Evolutionary conservation across 495 filamentous ascomycete genomes (phyloP), one percentile per base, ranked within the genome.

Genomic region (Tuber umbilicatum): DNA sequence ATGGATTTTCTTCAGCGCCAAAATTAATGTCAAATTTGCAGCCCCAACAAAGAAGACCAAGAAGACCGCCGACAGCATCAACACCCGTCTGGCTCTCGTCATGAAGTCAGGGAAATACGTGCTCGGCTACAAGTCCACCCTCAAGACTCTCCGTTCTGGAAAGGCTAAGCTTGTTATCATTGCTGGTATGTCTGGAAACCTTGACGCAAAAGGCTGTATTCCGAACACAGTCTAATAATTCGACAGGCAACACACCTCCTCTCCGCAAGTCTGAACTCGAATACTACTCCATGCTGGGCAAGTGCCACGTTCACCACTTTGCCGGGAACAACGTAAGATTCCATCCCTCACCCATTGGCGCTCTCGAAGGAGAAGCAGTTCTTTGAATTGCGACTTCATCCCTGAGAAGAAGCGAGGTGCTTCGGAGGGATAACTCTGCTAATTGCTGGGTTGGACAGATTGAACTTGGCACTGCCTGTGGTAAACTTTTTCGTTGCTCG

Each of bases 271-370:
- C 88, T 80, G 94, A 97, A 89, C 89, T 97, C 76, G 94, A 97
- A 86, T 91, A 89, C 85, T 94, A 94, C 86, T 90, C 91, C 83
- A 97, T 97, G 93, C 86, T 97, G 76, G 89, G 91, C 82, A 97
- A 98, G 89, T 92, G 91, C 81, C 89, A 91, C 69, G 93, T 97
- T 82, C 93, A 97, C 88, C 94, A 98, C 87, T 97, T 97, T 87
- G 88, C 88, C 78, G 95, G 94, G 74, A 97, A 95, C 89, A 97
- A 97, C 89, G 94, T 97, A 90, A 91, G 94, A 88, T 70, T 72
- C 69, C 41, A 37, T 55, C 35, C 45, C 42, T 47, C 23, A 40
- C 42, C 73, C 64, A 60, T 45, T 72, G 35, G 50, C 60, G 60
- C 60, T 70, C 78, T 78, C 45, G 69, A 74, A 79, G 64, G 77